Evolutionary conservation across 2,329 filamentous ascomycete genomes (phyloP).

Genomic region (Blastomyces silverae): DNA sequence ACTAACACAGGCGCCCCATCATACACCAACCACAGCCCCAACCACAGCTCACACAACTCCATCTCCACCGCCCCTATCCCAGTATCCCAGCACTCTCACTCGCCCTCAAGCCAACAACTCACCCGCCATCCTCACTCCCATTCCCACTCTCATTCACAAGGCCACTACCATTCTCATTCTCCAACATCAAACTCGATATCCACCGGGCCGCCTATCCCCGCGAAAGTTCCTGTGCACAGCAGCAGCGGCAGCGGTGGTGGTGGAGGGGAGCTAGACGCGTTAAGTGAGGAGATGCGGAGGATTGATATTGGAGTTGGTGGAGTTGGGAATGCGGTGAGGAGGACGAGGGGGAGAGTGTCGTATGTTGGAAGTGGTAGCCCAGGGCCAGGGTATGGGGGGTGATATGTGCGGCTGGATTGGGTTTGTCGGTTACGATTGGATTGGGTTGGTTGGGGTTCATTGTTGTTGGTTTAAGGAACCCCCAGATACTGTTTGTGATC

Average conservation of each 20-base stretch:
- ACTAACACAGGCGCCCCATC: neutral
- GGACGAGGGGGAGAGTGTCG: neutral
- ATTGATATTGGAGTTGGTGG: conserved; percentile 42
- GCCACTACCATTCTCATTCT: neutral
- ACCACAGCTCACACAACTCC: conserved; percentile 27
- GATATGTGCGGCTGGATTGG: neutral
- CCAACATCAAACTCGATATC: neutral
- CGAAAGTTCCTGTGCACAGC: conserved; percentile 38
- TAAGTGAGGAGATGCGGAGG: conserved; percentile 52
- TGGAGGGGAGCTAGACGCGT: conserved; percentile 37
- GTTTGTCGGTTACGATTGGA: neutral
- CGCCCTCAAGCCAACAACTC: conserved; percentile 23
- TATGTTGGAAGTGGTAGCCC: neutral
- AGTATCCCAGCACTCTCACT: conserved; percentile 18
- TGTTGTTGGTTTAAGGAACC: neutral
- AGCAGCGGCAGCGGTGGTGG: conserved; percentile 23
- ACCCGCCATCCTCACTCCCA: conserved; percentile 30
- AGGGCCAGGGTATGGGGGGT: neutral
- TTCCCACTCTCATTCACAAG: conserved; percentile 25
- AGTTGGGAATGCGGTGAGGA: neutral
- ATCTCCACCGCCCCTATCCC: conserved; percentile 22
- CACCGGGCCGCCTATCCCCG: conserved; percentile 38
- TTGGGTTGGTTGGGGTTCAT: neutral
- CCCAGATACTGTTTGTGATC: neutral
- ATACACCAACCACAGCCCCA: conserved; percentile 16